Percentiles rank a stretch among this genome's conserved stretches.
These are phyloP conservation scores for Metarhizium sp. DNA, from an alignment of 2,329 filamentous ascomycete genomes.

Conservation along the genomic window DNA sequence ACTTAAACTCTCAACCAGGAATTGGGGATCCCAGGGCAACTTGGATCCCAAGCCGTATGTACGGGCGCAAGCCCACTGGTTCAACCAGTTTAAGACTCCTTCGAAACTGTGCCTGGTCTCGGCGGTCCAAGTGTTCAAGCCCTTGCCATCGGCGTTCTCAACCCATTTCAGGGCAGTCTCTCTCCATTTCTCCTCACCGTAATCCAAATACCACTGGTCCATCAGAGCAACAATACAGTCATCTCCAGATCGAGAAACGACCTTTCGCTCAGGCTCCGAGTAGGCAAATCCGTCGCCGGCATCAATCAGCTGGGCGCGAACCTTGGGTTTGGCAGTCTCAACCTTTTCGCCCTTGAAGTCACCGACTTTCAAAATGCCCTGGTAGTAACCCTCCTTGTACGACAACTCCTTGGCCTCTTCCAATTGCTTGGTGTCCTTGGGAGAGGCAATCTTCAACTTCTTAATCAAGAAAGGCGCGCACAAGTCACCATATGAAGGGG, in stretches of 20 bases:
- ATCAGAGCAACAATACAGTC: slow-evolving; percentile 89
- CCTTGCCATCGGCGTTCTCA: slow-evolving; percentile 53
- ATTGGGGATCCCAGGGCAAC: slow-evolving; percentile 85
- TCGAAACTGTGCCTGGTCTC: slow-evolving; percentile 76
- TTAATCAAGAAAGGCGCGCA: slow-evolving; percentile 78
- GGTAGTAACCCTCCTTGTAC: slow-evolving; percentile 97
- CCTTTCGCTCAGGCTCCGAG: slow-evolving; percentile 83
- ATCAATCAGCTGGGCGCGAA: slow-evolving; percentile 68
- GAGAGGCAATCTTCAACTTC: slow-evolving; percentile 91
- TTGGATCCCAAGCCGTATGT: slow-evolving; percentile 89
- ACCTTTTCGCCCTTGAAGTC: slow-evolving; percentile 84
- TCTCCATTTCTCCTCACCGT: slow-evolving; percentile 85
- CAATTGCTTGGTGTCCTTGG: slow-evolving; percentile 83
- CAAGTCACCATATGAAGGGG: slow-evolving; percentile 77
- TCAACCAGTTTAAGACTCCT: slow-evolving; percentile 82
- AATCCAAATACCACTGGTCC: slow-evolving; percentile 98
- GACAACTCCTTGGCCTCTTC: slow-evolving; percentile 91
- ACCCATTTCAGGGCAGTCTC: slow-evolving; percentile 64
- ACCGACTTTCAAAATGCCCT: slow-evolving; percentile 80
- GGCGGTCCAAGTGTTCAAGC: slow-evolving; percentile 69
- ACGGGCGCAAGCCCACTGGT: slow-evolving; percentile 89
- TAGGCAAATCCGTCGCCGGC: slow-evolving; percentile 78
- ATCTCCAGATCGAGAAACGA: slow-evolving; percentile 81
- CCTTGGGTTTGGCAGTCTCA: slow-evolving; percentile 76
- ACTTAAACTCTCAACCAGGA: slow-evolving; percentile 84